phyloP scores from a whole-genome alignment of 345 rosid genomes.

The Nephelium lappaceum region DNA sequence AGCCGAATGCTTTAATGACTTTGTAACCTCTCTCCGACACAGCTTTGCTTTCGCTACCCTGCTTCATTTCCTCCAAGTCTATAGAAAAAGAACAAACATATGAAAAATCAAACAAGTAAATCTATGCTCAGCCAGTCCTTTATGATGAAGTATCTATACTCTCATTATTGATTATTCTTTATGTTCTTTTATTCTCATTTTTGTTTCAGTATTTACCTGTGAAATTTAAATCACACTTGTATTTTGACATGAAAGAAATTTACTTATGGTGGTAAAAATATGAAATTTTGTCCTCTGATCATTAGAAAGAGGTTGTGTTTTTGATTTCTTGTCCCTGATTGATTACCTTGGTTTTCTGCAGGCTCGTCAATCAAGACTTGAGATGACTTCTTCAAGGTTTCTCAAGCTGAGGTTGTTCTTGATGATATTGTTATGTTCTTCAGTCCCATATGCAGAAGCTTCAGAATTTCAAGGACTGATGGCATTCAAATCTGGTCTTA shows the following conservation, averaged over 20 bases:
- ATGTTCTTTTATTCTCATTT: neutral
- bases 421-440: slow-evolving; percentile 11
- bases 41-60: neutral
- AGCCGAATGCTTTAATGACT: neutral
- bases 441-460: neutral
- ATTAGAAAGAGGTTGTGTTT: neutral
- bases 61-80: slow-evolving; percentile 1
- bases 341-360: neutral
- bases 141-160: neutral
- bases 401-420: slow-evolving; percentile 12
- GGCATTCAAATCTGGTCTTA: slow-evolving; percentile 19
- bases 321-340: neutral
- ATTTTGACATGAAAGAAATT: neutral
- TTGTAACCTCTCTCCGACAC: neutral
- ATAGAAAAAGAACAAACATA: neutral
- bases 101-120: neutral
- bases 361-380: neutral
- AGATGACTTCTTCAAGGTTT: slow-evolving; percentile 1
- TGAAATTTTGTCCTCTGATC: neutral
- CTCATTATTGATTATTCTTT: neutral
- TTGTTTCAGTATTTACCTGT: neutral
- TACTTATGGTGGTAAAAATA: neutral
- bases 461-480: slow-evolving; percentile 13
- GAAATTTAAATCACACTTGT: too few relatives aligned
- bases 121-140: neutral